Base-by-base conservation (phyloP, 768 basidiomycete species). In the Punctularia strigosozonata region DNA sequence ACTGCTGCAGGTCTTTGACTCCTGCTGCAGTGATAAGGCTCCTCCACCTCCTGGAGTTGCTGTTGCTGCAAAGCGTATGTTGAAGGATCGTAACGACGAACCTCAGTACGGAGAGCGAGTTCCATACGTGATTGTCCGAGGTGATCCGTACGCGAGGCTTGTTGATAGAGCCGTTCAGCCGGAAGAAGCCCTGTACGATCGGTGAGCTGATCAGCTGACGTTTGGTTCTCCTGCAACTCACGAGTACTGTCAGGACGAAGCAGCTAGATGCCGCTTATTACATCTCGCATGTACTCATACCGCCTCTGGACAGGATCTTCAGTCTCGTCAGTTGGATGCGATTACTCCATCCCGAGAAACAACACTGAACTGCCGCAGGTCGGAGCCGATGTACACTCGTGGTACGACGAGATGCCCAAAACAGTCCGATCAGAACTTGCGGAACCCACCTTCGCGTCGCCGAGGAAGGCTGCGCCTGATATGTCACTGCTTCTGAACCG, bases 61-160 rank as follows among this genome's bases (percentile, higher is more conserved):
- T 1, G 80, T 98, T 12, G 92, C 91, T 6, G 81, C 83, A 3
- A 70, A 80, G 21, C 72, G 75, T 39, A 73, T 82, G 57, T 47
- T 80, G 12, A 53, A 73, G 32, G 92, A 98, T 56, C 77, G 78
- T 1, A 76, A 79, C 19, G 73, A 82, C 37, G 92, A 95, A 52
- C 69, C 84, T 1, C 88, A 92, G 48, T 95, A 97, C 51, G 88
- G 86, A 14, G 91, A 99, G 49, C 77, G 94, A 21, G 75, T 98
- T 1, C 89, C 90, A 1, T 98, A 97, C 53, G 73, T 98, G 35
- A 87, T 99, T 36, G 64, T 68, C 13, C 66, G 73, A 31, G 79
- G 85, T 4, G 66, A 72, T 14, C 71, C 74, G 5, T 73, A 72
- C 3, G 58, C 66, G 3, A 68, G 79, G 39, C 68, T 94, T 4